A percentile compares a stretch with the other conserved stretches of the same genome.
Conservation (phyloP, 208 protist species). For the Sergeia podlipaevii region DNA sequence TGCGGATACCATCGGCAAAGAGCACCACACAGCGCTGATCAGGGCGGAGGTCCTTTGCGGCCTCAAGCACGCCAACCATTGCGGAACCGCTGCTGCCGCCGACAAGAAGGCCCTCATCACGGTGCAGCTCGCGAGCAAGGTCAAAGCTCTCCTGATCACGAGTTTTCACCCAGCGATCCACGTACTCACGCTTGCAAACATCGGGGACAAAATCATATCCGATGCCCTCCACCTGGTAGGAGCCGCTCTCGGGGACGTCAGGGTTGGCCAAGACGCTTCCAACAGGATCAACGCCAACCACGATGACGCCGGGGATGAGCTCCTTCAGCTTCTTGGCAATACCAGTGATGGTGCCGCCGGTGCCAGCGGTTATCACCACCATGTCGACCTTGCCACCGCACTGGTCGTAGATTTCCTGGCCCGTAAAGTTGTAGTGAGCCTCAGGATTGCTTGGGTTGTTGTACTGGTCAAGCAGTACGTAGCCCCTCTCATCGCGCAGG, state of each 20-base stretch:
- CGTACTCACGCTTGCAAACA: slow-evolving; percentile 89
- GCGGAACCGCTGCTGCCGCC: slow-evolving; percentile 94
- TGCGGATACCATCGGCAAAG: slow-evolving; percentile 95
- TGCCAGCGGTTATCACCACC: slow-evolving; percentile 93
- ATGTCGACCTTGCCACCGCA: slow-evolving; percentile 95
- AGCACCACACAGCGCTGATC: slow-evolving; percentile 94
- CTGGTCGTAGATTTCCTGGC: slow-evolving; percentile 94
- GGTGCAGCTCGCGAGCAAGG: slow-evolving; percentile 91
- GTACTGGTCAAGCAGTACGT: slow-evolving; percentile 97
- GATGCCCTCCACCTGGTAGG: slow-evolving; percentile 97
- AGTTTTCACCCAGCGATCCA: slow-evolving; percentile 95
- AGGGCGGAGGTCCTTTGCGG: slow-evolving; percentile 86
- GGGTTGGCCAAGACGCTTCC: slow-evolving; percentile 95
- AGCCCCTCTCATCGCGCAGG: slow-evolving; percentile 93
- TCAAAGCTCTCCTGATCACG: slow-evolving; percentile 93
- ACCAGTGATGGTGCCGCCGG: slow-evolving; percentile 97
- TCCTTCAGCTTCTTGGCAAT: slow-evolving; percentile 80
- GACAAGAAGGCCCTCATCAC: slow-evolving; percentile 94
- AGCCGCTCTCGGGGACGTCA: slow-evolving; percentile 28
- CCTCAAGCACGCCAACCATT: slow-evolving; percentile 87
- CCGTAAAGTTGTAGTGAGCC: slow-evolving; percentile 96
- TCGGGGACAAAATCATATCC: slow-evolving; percentile 98
- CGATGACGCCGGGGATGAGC: slow-evolving; percentile 60
- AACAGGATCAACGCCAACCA: slow-evolving; percentile 96
- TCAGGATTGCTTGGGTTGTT: slow-evolving; percentile 93